Evolutionary conservation across 2,329 filamentous ascomycete genomes (phyloP), one percentile per base, ranked within the genome.

Genomic region (Pyrenochaeta sp.): DNA sequence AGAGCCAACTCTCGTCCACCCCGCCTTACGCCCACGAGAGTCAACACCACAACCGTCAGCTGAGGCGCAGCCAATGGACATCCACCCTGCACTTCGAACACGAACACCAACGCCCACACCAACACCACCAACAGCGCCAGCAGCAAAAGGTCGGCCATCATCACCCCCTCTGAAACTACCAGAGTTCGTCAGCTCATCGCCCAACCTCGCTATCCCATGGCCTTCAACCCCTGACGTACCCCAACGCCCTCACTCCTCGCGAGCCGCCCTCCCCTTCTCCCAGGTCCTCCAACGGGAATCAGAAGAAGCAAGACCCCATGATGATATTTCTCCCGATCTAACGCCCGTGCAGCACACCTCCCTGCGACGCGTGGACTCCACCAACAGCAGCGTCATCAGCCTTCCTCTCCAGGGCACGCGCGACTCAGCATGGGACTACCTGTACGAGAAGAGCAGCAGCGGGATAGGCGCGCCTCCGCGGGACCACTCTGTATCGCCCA

Each of bases 381-480:
- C 41, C 22, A 50, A 38, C 20, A 58, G 53, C 41, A 58, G 52
- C 45, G 46, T 55, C 3, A 45, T 58, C 3, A 57, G 48, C 11
- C 53, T 68, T 3, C 64, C 65, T 1, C 45, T 65, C 2, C 53
- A 60, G 23, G 61, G 60, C 8, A 39, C 48, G 3, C 51, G 46
- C 26, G 40, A 56, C 27, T 15, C 36, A 15, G 21, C 58, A 40
- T 35, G 60, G 61, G 29, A 51, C 36, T 49, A 53, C 40, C 11
- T 53, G 52, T 41, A 49, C 36, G 13, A 51, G 30, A 6, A 55
- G 46, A 38, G 35, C 29, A 14, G 50, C 35, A 30, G 27, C 27
- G 14, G 14, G 3, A 30, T 30, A 3, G 7, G 11, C 11, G 2
- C 7, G 14, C 14, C 27, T 9, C n/a, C 14, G n/a, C 8, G 27